Conservation (phyloP, 2,329 filamentous ascomycete species). For the Fusarium kyushuense region DNA sequence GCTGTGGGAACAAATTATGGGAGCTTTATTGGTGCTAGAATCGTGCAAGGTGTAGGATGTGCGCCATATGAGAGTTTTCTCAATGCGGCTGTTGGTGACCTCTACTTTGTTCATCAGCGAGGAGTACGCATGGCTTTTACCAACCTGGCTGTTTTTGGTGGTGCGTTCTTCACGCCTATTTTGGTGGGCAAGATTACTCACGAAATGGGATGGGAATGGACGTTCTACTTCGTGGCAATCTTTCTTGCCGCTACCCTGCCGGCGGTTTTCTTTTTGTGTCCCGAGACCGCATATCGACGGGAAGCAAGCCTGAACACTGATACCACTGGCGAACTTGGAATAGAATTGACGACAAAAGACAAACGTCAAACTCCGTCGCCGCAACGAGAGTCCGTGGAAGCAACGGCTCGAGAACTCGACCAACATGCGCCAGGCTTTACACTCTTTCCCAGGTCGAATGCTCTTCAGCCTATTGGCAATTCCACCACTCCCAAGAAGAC, state of each 20-base stretch:
- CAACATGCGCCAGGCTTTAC: constrained; percentile 45
- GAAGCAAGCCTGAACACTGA: constrained; percentile 77
- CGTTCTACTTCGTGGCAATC: constrained; percentile 89
- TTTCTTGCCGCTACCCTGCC: constrained; percentile 79
- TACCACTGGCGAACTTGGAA: constrained; percentile 56
- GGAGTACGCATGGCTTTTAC: constrained; percentile 88
- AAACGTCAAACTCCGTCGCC: constrained; percentile 20
- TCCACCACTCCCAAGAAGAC: constrained; percentile 63
- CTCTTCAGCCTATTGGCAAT: constrained; percentile 53
- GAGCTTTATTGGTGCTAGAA: constrained; percentile 80
- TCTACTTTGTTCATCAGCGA: constrained; percentile 89
- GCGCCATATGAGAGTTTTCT: constrained; percentile 92
- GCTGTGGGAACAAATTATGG: constrained; percentile 74
- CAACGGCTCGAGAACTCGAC: constrained; percentile 1
- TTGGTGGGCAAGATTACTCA: constrained; percentile 87
- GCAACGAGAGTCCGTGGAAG: constrained; percentile 11
- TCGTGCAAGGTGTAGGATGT: constrained; percentile 87
- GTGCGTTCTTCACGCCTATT: constrained; percentile 80
- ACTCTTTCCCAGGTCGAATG: constrained; percentile 50
- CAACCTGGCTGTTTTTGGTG: constrained; percentile 68
- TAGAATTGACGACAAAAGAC: constrained; percentile 28
- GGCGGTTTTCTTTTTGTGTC: constrained; percentile 80
- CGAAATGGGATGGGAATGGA: constrained; percentile 84
- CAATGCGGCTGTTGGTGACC: constrained; percentile 87
- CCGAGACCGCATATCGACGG: constrained; percentile 84